phyloP scores from a whole-genome alignment of 225 moss, liverwort and hornwort species.

The Bryum argenteum region DNA sequence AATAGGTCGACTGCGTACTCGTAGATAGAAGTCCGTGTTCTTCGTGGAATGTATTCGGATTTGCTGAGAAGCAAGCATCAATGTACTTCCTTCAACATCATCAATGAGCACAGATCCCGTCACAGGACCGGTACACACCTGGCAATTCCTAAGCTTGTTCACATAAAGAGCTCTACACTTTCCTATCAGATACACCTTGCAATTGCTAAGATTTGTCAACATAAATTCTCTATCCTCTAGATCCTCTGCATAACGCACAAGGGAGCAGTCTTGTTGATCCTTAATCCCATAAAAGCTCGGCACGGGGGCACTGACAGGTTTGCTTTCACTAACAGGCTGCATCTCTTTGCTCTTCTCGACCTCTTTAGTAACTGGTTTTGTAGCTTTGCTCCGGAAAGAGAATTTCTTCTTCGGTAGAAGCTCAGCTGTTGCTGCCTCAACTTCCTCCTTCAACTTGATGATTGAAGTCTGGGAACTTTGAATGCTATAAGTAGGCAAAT shows the following conservation, averaged over 20 bases:
- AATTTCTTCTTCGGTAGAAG: constrained; percentile 87
- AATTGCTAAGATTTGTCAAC: constrained; percentile 78
- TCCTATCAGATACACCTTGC: constrained; percentile 78
- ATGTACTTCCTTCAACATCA: constrained; percentile 66
- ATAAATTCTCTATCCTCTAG: constrained; percentile 74
- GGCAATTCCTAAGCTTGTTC: constrained; percentile 73
- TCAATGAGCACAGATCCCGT: constrained; percentile 87
- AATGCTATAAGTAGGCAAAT: constrained; percentile 75
- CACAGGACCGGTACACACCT: constrained; percentile 81
- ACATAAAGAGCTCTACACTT: constrained; percentile 71
- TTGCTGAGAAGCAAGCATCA: constrained; percentile 96
- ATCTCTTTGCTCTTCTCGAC: constrained; percentile 33
- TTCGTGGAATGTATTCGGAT: constrained; percentile 94
- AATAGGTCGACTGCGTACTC: constrained; percentile 86
- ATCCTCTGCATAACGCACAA: constrained; percentile 65
- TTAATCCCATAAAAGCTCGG: constrained; percentile 65
- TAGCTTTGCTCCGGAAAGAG: constrained; percentile 71
- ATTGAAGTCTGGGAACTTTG: constrained; percentile 76
- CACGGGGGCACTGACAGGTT: constrained; percentile 22
- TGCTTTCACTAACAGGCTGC: constrained; percentile 27
- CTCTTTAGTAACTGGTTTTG: constrained; percentile 25
- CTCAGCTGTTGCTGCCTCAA: constrained; percentile 60
- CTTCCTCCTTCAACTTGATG: constrained; percentile 72
- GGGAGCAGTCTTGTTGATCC: constrained; percentile 52
- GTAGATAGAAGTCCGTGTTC: constrained; percentile 82